Evolutionary conservation across 148 eudicot species (phyloP), one percentile per base, ranked within the genome.

Genomic region (Suaeda aralocaspica): DNA sequence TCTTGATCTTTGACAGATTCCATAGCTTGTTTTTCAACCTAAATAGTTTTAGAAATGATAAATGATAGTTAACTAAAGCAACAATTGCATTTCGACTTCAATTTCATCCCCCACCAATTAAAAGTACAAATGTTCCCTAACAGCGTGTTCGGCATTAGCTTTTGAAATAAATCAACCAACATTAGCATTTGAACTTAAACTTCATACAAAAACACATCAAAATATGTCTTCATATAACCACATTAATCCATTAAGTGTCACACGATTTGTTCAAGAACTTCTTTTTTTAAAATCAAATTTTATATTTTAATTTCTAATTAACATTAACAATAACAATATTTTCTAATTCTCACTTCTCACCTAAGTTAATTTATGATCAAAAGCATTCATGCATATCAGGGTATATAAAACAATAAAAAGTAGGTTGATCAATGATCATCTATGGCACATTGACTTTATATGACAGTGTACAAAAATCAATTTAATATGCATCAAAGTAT

Each of bases 1-100:
- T 82, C 70, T 82, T 82, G 82, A 73, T 75, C 71, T 60, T 77
- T 69, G 74, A 75, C 45, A 58, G 81, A 82, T 76, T 79, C 83
- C 97, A 89, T 89, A 51, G 72, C 3, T 46, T 67, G 72, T 60
- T 48, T 72, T 67, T 67, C 80, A 60, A 67, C 67, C 80, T 77
- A 44, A 4, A 51, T 21, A 64, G 33, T 48, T 69, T 42, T 41
- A 57, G 26, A 65, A 8, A 71, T 48, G 30, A 63, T 10, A 22
- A 25, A 63, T 0, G 8, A 56, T 44, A 31, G 65, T 24, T 2
- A 19, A 59, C 18, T 31, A 11, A 36, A 61, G 26, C 65, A n/a
- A 59, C 4, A 30, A 59, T 16, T 30, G 34, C 41, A 59, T 16
- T 59, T 59, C 19, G 31, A 56, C 59, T 21, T 28, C 36, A 33